phyloP scores from a whole-genome alignment of 202 grass and related monocot species.

The Digitaria exilis region DNA sequence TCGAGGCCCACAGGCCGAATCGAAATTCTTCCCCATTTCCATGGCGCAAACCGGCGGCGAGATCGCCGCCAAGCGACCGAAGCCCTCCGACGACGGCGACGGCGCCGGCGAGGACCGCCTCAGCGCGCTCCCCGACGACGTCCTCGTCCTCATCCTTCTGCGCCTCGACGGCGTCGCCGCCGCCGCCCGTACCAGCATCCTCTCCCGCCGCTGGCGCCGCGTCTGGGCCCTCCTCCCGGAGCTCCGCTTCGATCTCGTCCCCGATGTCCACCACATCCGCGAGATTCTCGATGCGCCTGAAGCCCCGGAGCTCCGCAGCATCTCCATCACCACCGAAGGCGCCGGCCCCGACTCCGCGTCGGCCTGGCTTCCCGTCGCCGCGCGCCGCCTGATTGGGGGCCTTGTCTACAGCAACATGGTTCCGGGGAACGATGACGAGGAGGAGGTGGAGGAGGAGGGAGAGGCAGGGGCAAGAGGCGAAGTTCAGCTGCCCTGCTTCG shows the following conservation, averaged over 20 bases:
- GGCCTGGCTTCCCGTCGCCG: conserved; percentile 35
- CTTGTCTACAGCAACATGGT: neutral
- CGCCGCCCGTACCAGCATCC: conserved; percentile 1
- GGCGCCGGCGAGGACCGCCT: neutral
- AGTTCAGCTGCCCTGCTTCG: conserved; percentile 41
- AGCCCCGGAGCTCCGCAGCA: neutral
- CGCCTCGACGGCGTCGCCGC: neutral
- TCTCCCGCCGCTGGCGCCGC: conserved; percentile 32
- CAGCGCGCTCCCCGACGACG: conserved; percentile 18
- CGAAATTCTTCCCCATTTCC: neutral
- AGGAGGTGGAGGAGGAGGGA: neutral
- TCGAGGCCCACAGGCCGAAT: no score
- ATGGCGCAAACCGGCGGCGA: neutral
- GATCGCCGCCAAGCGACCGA: neutral
- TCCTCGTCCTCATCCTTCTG: conserved; percentile 19
- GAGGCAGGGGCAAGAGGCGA: neutral
- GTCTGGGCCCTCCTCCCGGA: conserved; percentile 33
- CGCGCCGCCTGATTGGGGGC: conserved; percentile 6
- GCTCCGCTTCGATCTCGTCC: neutral
- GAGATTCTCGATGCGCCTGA: neutral
- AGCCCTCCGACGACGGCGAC: neutral
- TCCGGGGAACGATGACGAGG: neutral
- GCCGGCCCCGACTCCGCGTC: neutral
- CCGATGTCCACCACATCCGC: neutral
- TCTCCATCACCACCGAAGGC: neutral